Percentiles rank a stretch among this genome's conserved stretches.
phyloP scores from a whole-genome alignment of 202 grass and related monocot species.

The Panicum virgatum region DNA sequence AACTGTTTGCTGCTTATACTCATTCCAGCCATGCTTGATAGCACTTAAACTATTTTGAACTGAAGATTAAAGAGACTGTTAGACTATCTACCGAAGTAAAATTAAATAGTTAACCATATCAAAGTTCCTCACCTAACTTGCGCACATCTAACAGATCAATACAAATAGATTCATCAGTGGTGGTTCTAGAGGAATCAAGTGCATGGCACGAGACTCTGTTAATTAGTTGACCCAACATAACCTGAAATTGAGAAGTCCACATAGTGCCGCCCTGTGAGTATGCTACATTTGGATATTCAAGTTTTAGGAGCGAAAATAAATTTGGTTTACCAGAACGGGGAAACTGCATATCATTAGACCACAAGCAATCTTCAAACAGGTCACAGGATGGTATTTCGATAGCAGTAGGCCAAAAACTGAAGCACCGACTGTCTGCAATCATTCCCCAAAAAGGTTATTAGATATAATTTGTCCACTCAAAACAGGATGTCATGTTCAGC shows the following conservation, averaged over 20 bases:
- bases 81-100: constrained; percentile 40
- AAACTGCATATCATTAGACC: constrained; percentile 79
- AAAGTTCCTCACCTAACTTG: constrained; percentile 69
- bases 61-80: constrained; percentile 51
- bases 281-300: neutral
- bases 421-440: constrained; percentile 74
- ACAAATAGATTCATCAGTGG: constrained; percentile 59
- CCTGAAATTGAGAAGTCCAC: constrained; percentile 72
- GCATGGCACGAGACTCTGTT: constrained; percentile 78
- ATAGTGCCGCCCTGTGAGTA: constrained; percentile 22
- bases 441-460: constrained; percentile 28
- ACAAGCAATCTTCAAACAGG: constrained; percentile 82
- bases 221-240: constrained; percentile 89
- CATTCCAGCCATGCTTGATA: constrained; percentile 86
- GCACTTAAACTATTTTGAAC: constrained; percentile 82
- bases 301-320: neutral
- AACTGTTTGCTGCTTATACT: constrained; percentile 94
- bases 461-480: constrained; percentile 4
- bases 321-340: constrained; percentile 78
- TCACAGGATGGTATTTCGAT: constrained; percentile 79
- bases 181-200: constrained; percentile 68
- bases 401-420: constrained; percentile 86
- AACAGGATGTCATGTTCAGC: constrained; percentile 18
- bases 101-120: constrained; percentile 23
- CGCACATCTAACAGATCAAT: constrained; percentile 58